Percentiles rank a stretch among this genome's conserved stretches.
Conservation (phyloP, 495 filamentous ascomycete species). For the Cercophora newfieldiana region DNA sequence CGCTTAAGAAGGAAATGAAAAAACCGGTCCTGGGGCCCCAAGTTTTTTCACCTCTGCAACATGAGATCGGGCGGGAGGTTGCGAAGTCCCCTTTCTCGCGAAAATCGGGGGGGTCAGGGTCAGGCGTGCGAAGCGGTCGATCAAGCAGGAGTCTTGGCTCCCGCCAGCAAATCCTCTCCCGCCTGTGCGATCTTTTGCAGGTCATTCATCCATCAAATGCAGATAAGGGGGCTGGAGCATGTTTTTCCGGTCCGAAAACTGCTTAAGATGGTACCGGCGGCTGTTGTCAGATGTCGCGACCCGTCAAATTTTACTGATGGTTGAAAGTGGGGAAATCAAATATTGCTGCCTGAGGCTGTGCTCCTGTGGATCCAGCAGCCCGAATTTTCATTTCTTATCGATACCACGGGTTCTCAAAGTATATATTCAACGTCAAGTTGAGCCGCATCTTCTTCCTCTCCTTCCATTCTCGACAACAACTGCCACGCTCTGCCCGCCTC, state of each 20-base stretch:
- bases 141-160: conserved; percentile 20
- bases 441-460: neutral
- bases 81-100: conserved; percentile 11
- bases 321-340: neutral
- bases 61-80: conserved; percentile 7
- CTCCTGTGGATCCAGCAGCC: neutral
- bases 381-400: neutral
- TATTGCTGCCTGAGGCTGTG: neutral
- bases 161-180: neutral
- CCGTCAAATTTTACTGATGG: neutral
- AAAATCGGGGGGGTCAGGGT: conserved; percentile 19
- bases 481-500: neutral
- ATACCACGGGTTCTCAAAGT: neutral
- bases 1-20: neutral
- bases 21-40: conserved; percentile 9
- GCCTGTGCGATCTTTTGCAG: neutral
- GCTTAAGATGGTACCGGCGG: neutral
- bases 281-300: neutral
- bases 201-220: neutral
- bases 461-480: neutral
- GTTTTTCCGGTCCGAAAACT: neutral
- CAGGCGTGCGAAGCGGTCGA: conserved; percentile 20
- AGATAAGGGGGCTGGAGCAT: neutral
- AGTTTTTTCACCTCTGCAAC: neutral
- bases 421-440: neutral